A percentile compares a stretch with the other conserved stretches of the same genome.
Evolutionary conservation across 1,284 basidiomycete genomes (phyloP).

Genomic region (Trichosporon sp.): DNA sequence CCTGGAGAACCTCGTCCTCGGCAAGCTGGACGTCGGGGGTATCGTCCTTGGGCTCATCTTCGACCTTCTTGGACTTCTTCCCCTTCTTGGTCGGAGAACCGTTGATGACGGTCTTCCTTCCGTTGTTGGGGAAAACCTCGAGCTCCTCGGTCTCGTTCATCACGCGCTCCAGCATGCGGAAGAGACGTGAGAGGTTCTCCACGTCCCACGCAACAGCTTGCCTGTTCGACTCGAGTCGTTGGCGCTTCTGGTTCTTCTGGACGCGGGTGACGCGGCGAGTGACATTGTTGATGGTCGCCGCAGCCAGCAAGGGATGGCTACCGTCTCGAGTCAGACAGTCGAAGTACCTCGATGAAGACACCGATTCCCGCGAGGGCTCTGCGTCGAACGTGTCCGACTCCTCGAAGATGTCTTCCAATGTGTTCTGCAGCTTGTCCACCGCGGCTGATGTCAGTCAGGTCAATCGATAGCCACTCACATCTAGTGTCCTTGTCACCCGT

Average conservation of each 20-base stretch:
- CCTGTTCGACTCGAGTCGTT: constrained; percentile 9
- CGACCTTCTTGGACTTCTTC: constrained; percentile 38
- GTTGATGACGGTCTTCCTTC: constrained; percentile 20
- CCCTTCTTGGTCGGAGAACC: constrained; percentile 52
- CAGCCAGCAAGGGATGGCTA: constrained; percentile 59
- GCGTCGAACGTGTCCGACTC: constrained; percentile 74
- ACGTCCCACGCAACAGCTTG: constrained; percentile 53
- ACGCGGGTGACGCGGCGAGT: constrained; percentile 29
- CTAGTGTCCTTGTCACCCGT: constrained; percentile 71
- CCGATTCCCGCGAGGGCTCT: constrained; percentile 57
- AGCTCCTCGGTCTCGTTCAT: constrained; percentile 67
- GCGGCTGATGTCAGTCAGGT: constrained; percentile 54
- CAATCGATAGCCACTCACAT: constrained; percentile 53
- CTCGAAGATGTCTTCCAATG: constrained; percentile 82
- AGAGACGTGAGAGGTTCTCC: constrained; percentile 58
- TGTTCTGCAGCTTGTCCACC: constrained; percentile 64
- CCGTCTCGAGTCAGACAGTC: constrained; percentile 59
- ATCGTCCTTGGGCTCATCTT: constrained; percentile 22
- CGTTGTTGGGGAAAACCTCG: constrained; percentile 59
- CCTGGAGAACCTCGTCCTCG: constrained; percentile 56
- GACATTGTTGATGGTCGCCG: constrained; percentile 63
- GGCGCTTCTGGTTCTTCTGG: constrained; percentile 23
- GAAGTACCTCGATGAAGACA: constrained; percentile 59
- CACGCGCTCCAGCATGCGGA: constrained; percentile 71
- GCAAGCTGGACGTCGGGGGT: constrained; percentile 38